phyloP scores from a whole-genome alignment of 1,284 basidiomycete species.

The Mycena citricolor region DNA sequence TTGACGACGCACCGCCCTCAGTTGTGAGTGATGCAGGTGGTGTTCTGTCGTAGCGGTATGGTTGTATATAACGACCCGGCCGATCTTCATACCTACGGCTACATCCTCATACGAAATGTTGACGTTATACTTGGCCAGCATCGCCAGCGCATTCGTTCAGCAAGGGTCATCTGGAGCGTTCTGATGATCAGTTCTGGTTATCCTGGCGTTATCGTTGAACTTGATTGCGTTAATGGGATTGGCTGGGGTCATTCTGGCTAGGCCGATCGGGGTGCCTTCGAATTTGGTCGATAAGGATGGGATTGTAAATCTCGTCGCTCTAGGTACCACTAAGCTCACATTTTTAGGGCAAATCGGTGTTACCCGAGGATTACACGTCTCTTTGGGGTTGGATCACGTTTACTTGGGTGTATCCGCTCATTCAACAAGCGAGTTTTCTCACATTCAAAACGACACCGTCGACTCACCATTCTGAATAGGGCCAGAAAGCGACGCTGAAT shows the following conservation, averaged over 20 bases:
- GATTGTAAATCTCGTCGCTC: constrained; percentile 42
- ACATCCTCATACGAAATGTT: constrained; percentile 48
- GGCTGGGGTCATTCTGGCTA: constrained; percentile 46
- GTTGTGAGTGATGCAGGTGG: constrained; percentile 30
- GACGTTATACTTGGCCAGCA: constrained; percentile 35
- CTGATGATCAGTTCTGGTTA: constrained; percentile 32
- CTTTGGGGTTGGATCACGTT: constrained; percentile 82
- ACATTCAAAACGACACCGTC: neutral
- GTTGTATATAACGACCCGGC: constrained; percentile 52
- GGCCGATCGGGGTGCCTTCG: constrained; percentile 61
- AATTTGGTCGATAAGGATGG: constrained; percentile 43
- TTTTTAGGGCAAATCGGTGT: constrained; percentile 49
- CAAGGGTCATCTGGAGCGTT: constrained; percentile 51
- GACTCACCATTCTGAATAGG: constrained; percentile 33
- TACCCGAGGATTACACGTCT: constrained; percentile 76
- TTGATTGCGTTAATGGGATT: constrained; percentile 39
- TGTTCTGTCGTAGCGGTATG: constrained; percentile 50
- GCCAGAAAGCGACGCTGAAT: constrained; percentile 60
- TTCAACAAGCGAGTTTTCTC: constrained; percentile 41
- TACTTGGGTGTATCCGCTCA: constrained; percentile 72
- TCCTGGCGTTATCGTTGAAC: constrained; percentile 40
- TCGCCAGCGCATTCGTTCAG: constrained; percentile 41
- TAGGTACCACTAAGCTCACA: constrained; percentile 1
- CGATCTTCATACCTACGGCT: constrained; percentile 37
- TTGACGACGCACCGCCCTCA: constrained; percentile 1